These are phyloP conservation scores for Rhizophora mangle DNA, from an alignment of 345 rosid genomes.

Conservation along the genomic window DNA sequence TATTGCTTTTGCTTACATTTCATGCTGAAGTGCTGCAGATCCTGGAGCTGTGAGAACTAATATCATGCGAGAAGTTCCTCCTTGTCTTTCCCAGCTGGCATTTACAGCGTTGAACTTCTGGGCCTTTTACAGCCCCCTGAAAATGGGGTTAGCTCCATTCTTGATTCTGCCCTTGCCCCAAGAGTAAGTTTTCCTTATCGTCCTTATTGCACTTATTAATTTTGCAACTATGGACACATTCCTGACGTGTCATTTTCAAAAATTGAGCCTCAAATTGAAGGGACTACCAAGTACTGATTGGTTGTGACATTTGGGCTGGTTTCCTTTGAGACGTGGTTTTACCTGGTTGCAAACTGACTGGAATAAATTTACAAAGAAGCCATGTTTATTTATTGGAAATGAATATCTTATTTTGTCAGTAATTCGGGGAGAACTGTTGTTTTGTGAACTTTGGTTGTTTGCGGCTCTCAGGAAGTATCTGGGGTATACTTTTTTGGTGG, in stretches of 20 bases:
- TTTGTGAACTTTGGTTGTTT: not conserved
- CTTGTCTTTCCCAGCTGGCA: slow-evolving; percentile 43
- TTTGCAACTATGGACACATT: not conserved
- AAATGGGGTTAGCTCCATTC: slow-evolving; percentile 54
- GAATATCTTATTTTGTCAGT: not conserved
- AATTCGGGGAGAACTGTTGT: not conserved
- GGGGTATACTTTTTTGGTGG: slow-evolving; percentile 82
- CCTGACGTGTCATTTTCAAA: not conserved
- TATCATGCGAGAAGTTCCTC: slow-evolving; percentile 88
- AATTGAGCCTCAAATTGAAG: not conserved
- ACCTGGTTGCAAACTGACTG: too few species aligned
- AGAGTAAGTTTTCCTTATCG: slow-evolving; percentile 43
- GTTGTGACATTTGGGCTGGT: too few species aligned
- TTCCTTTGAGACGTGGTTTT: too few species aligned
- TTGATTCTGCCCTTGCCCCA: slow-evolving; percentile 85
- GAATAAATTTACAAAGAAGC: too few species aligned
- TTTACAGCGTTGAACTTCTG: slow-evolving; percentile 41
- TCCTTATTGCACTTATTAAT: not conserved
- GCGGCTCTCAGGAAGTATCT: slow-evolving; percentile 54
- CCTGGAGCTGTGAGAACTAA: slow-evolving; percentile 83
- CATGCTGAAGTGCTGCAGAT: slow-evolving; percentile 64
- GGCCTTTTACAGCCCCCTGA: slow-evolving; percentile 62
- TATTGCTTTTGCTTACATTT: slow-evolving; percentile 10
- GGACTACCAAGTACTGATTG: too few species aligned
- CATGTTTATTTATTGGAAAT: not conserved